phyloP scores from a whole-genome alignment of 2,329 filamentous ascomycete genomes.

The Penicillium griseofulvum region DNA sequence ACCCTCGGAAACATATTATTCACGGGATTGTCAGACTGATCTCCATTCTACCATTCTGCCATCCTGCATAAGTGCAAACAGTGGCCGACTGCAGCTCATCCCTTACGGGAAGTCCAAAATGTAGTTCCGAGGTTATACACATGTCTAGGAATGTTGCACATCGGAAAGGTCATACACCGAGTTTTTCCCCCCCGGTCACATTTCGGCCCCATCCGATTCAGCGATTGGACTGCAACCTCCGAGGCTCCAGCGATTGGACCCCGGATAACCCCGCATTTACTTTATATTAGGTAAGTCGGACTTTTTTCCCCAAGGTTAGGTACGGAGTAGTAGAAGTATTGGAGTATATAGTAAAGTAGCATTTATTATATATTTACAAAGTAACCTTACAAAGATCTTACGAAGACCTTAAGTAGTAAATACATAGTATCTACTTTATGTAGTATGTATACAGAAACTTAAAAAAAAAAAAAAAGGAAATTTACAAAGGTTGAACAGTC shows the following conservation, averaged over 20 bases:
- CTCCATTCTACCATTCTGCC: not conserved
- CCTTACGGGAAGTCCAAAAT: not conserved
- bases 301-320: not conserved
- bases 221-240: constrained; percentile 23
- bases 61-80: constrained; percentile 2
- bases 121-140: constrained; percentile 8
- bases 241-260: constrained; percentile 22
- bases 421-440: too few species aligned
- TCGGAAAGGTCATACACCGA: constrained; percentile 22
- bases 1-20: not conserved
- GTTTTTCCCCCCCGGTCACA: constrained; percentile 8
- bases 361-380: too few species aligned
- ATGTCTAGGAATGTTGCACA: constrained; percentile 3
- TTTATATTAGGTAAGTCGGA: constrained; percentile 21
- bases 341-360: not conserved
- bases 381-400: too few species aligned
- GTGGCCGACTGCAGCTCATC: constrained; percentile 9
- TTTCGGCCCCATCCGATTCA: constrained; percentile 20
- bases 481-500: too few species aligned
- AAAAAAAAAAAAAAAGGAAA: too few species aligned
- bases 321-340: too few species aligned
- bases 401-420: too few species aligned
- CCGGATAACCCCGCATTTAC: constrained; percentile 28
- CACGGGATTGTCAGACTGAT: not conserved
- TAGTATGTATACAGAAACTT: too few species aligned